phyloP scores from a whole-genome alignment of 257 asterid species.

The Perilla frutescens region DNA sequence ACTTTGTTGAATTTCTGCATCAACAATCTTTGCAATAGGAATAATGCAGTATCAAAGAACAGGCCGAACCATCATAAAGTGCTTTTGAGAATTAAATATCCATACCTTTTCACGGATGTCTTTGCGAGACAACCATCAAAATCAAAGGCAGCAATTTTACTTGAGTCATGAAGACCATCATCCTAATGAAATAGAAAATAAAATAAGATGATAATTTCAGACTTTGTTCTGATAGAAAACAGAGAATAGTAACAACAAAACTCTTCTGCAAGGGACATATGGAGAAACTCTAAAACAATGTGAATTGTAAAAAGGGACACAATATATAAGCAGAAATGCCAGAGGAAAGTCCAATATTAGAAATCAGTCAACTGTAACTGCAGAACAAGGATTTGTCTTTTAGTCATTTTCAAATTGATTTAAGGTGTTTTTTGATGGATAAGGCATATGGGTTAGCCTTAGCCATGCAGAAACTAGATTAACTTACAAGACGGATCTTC shows the following conservation, averaged over 20 bases:
- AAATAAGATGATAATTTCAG: slow-evolving; percentile 1
- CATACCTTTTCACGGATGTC: slow-evolving; percentile 80
- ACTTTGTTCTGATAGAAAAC: neutral
- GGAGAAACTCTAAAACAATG: neutral
- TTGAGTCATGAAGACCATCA: slow-evolving; percentile 80
- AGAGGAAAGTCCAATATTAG: slow-evolving; percentile 5
- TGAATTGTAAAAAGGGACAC: neutral
- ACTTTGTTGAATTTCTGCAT: slow-evolving; percentile 13
- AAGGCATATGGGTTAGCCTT: neutral
- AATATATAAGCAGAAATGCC: neutral
- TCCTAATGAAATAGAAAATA: slow-evolving; percentile 51
- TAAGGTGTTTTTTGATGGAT: neutral
- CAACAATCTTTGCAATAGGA: slow-evolving; percentile 12
- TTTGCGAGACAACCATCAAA: slow-evolving; percentile 97
- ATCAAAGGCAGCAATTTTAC: slow-evolving; percentile 96
- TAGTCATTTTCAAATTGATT: slow-evolving; percentile 7
- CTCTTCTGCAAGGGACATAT: neutral
- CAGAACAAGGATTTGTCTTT: neutral
- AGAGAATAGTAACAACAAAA: neutral
- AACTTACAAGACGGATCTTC: too few relatives aligned
- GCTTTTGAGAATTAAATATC: slow-evolving; percentile 20
- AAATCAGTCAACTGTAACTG: slow-evolving; percentile 2
- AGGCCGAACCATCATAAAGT: slow-evolving; percentile 23
- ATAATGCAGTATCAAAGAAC: slow-evolving; percentile 20
- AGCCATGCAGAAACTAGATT: too few relatives aligned